Evolutionary conservation across 495 filamentous ascomycete species (phyloP), one percentile per base, ranked within the genome.

Genomic region (Penicillium crystallinum): DNA sequence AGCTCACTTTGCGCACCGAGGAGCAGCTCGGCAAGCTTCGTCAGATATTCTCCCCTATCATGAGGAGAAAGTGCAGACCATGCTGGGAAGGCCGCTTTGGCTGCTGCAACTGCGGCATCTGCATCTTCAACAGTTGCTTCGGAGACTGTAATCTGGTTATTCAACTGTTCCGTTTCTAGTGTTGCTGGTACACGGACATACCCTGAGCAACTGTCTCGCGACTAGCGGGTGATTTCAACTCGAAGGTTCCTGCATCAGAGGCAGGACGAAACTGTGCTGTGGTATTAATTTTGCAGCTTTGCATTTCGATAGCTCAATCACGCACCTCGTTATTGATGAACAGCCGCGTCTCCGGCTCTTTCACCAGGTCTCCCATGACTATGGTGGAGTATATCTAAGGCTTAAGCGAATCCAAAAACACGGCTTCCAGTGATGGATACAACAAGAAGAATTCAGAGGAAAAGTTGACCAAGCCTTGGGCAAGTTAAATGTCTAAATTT

Each of bases 31-130:
- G 79, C 77, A 0, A 85, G 70, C 50, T 79, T 79, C n/a, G 1
- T 73, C 38, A 87, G 54, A 58, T 71, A 73, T 0, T 49, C 54
- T 7, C 66, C 75, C 14, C 80, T 69, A 30, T 71, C 61, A 5
- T 65, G 23, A 0, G 76, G 74, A 5, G 68, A 53, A 15, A 81
- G 67, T 6, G 67, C 69, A 2, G 71, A 73, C 82, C 83, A 86
- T 17, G 72, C 41, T 6, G 41, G 41, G 52, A 83, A 80, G 7
- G 84, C 81, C 4, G 72, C 73, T 49, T 79, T 77, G 23, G 83
- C 84, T 12, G 82, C 76, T 4, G 74, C 74, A 1, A 86, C 80
- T 12, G 83, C 82, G 2, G 57, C 62, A 62, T 86, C 75, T 54
- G 78, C 72, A 55, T 88, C 81, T 4, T 74, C 61, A 30, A 65